Base-by-base conservation (phyloP, 805 yeast species). In the Grigorovia transvaalensis region DNA sequence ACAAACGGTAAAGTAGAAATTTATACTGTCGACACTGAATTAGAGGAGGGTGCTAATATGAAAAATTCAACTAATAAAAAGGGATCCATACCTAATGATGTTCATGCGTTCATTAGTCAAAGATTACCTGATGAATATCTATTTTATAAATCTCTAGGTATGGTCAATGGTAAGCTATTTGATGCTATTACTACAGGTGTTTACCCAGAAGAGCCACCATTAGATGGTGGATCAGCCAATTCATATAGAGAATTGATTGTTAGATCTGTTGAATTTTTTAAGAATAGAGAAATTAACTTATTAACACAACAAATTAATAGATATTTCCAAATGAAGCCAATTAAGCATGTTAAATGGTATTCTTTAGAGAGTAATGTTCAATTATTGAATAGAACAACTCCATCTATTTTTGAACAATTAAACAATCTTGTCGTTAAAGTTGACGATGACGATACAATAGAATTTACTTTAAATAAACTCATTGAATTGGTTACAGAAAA, bases 61-160 rank as follows among this genome's bases (percentile, higher is more conserved):
- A 38, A 45, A 38, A 27, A 15, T 42, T 11, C 8, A 42, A 7
- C 23, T 20, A 15, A 12, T 38, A n/a, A n/a, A 38, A 38, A 38
- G 15, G 29, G 44, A 1, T 13, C 15, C 7, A 55, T 84, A 47
- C 97, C 98, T 3, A 78, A 80, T 54, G 95, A 89, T 65, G 72
- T 87, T 12, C 93, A 87, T 64, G 89, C 83, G 46, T 78, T 89
- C 47, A 75, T 93, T 48, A 88, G 95, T 9, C 88, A 85, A 65
- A 79, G 90, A 62, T 72, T 93, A 49, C 95, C 97, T 1, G 85
- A 88, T 50, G 98, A 90, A 68, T 74, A 85, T 44, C 84, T 80
- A 61, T 89, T 84, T 64, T 93, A 88, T 66, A 80, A 80, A 62
- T 84, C 95, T 1, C 67, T 85, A 53, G 98, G 97, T 1, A 64